Evolutionary conservation across 805 yeast genomes (phyloP).

Genomic region (Yarrowia porcina): DNA sequence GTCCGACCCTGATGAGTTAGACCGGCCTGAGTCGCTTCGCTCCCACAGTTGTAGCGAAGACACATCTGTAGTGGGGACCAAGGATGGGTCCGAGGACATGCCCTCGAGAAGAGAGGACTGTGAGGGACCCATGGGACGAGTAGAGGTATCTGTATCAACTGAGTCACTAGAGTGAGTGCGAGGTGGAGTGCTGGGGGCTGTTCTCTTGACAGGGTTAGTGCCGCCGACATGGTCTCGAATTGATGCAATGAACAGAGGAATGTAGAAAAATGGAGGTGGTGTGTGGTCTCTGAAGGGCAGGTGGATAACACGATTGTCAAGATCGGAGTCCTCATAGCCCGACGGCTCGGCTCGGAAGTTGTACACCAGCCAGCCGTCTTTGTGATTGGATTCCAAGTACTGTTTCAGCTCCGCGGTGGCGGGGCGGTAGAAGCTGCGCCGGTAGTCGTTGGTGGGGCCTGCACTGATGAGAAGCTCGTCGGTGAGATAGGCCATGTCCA

Average conservation of each 20-base stretch:
- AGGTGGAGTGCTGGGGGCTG: background rate
- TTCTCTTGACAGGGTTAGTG: constrained; percentile 16
- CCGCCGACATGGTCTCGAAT: constrained; percentile 45
- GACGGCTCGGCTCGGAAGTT: constrained; percentile 63
- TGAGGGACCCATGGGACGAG: constrained; percentile 1
- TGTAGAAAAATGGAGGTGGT: constrained; percentile 60
- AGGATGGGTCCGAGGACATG: background rate
- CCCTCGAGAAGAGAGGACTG: background rate
- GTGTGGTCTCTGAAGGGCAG: constrained; percentile 75
- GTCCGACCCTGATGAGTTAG: constrained; percentile 27
- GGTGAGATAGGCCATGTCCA: constrained; percentile 68
- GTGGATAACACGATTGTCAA: constrained; percentile 40
- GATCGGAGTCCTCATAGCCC: constrained; percentile 42
- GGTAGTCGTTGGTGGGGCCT: constrained; percentile 56
- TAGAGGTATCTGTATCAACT: background rate
- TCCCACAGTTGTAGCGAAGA: constrained; percentile 19
- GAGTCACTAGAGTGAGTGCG: constrained; percentile 10
- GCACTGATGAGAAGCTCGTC: constrained; percentile 68
- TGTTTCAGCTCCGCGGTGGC: constrained; percentile 50
- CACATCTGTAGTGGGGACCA: constrained; percentile 8
- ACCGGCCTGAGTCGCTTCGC: background rate
- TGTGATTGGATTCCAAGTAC: constrained; percentile 49
- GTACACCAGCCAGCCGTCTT: constrained; percentile 65
- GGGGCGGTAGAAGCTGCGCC: constrained; percentile 51
- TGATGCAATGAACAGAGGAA: constrained; percentile 46